Conservation (phyloP, 371 early-diverging fungal species). For the Mortierella sp. region DNA sequence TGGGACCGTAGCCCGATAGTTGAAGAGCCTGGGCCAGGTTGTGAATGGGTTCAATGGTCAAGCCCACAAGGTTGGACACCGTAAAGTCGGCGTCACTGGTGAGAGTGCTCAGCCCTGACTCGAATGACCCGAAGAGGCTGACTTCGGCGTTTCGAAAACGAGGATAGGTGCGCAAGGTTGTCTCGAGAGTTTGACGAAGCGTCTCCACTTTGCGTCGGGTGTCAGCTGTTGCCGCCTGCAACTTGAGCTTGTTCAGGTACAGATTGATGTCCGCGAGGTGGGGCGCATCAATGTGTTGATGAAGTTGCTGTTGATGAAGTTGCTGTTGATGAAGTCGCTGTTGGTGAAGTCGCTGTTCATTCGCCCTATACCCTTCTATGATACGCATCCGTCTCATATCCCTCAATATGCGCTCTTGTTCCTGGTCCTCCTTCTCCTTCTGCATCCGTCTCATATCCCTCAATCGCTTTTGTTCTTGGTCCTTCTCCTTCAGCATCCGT, state of each 20-base stretch:
- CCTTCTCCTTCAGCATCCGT: not conserved
- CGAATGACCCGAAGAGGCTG: conserved; percentile 15
- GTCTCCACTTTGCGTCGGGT: not conserved
- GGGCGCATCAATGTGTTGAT: not conserved
- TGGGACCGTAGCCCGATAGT: not conserved
- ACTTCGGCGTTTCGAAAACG: not conserved
- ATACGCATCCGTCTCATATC: not conserved
- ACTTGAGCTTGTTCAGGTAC: not conserved
- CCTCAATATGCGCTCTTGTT: too few relatives aligned
- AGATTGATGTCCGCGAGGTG: not conserved
- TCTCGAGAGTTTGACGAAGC: not conserved
- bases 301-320: too few relatives aligned
- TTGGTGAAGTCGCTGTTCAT: not conserved
- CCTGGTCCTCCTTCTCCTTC: not conserved
- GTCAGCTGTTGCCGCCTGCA: not conserved
- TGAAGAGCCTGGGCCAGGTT: not conserved
- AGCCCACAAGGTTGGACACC: not conserved
- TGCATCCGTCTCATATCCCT: not conserved
- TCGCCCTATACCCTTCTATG: too few relatives aligned
- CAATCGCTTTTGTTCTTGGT: too few relatives aligned
- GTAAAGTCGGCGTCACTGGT: conserved; percentile 19
- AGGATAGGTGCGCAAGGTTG: not conserved
- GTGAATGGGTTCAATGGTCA: not conserved
- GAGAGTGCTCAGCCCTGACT: conserved; percentile 3
- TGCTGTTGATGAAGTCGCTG: not conserved